Evolutionary conservation across 257 asterid genomes (phyloP), one percentile per base, ranked within the genome.

Genomic region (Scutellaria galericulata): DNA sequence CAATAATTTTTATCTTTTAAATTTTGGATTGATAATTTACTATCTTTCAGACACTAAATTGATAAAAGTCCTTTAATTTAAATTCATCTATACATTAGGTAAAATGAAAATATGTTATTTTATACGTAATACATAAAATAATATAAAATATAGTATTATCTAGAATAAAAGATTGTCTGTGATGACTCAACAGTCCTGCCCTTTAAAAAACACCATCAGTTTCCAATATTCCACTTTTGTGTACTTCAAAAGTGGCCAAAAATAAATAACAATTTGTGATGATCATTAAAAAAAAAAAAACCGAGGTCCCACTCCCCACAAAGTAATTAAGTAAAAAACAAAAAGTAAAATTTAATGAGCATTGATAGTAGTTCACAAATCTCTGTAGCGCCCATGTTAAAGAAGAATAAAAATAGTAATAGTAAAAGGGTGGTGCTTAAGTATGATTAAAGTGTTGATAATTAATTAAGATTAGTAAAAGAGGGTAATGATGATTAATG

Each of bases 391-490:
- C 5, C 8, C 20, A 50, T 50, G 20, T 50, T 24, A 31, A 31
- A 31, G 5, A 31, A 31, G 27, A 14, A 14, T 51, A 60, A 14
- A 14, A 18, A 39, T 13, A 68, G 41, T 24, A 4, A 4, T 0
- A 40, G 27, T 24, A 57, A 39, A 48, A 6, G 31, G 31, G 54
- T 72, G 64, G 58, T 24, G 54, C 18, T 13, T 42, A 55, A 68
- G 15, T 41, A 75, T 78, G 66, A 78, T 82, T 78, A 77, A 66
- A 68, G 75, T 15, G 73, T 62, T 60, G 77, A 77, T 68, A 66
- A 73, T 74, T 41, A 62, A 72, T 76, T 31, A 64, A 67, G 83
- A 83, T 71, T 54, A 78, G 81, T 56, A 70, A 70, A 74, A 75
- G 73, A 74, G 50, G 0, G 47, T 64, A 79, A 81, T 77, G 77